Base-by-base conservation (phyloP, 2,329 filamentous ascomycete genomes). In the Diaporthe sp. region DNA sequence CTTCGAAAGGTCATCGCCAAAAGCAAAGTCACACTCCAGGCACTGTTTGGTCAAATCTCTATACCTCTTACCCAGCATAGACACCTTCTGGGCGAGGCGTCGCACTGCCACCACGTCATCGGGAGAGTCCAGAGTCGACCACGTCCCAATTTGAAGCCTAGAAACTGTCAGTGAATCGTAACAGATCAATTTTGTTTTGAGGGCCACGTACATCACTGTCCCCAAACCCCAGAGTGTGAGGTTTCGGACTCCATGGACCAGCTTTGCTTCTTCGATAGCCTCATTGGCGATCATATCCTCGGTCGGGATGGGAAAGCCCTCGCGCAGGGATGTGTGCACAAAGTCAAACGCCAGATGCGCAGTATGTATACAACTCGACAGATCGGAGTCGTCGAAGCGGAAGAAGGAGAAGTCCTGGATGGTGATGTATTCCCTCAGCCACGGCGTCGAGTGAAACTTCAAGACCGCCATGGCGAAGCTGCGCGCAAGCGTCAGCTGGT, bases 391-490 rank as follows among this genome's bases (percentile, higher is more conserved):
- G n/a, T 35, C n/a, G 3, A 55, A 42, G 19, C 61, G 55, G 58
- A 77, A 78, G 61, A 75, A 76, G 13, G 70, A 75, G 17, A 77
- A 44, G 10, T 77, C 75, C 8, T 74, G 71, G 17, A 77, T 59
- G 3, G 74, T 68, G 53, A 73, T 77, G 15, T 70, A 56, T 0
- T 73, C 69, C 13, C 56, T 53, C 2, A 76, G 56, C 76, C 77
- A 77, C 1, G 77, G 75, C 2, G 76, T 77, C 8, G 73, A 75
- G 55, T 78, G 75, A 32, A 77, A 76, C 7, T 75, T 73, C 15
- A 78, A 72, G 5, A 66, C 58, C 27, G 58, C 70, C 39, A 72
- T 37, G 27, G 59, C 70, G 15, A 75, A 63, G 42, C 25, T 63
- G 6, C 65, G 73, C 2, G 73, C 70, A 9, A 75, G 58, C 25